phyloP scores from a whole-genome alignment of 2,329 filamentous ascomycete genomes.

The Simplicillium sp. region DNA sequence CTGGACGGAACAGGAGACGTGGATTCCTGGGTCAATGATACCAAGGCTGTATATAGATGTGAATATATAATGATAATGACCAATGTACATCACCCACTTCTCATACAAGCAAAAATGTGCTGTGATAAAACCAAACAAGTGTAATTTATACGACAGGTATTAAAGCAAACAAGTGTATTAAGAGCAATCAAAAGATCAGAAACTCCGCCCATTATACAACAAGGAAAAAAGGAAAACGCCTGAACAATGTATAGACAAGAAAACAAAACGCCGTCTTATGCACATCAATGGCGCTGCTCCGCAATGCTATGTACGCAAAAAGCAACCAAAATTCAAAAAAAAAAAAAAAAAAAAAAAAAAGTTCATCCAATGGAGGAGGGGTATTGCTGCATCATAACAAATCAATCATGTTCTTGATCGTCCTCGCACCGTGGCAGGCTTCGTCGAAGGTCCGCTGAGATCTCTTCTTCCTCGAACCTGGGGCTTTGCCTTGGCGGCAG shows the following conservation, averaged over 20 bases:
- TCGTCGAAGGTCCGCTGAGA: background rate
- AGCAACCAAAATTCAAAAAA: background rate
- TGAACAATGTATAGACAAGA: slow-evolving; percentile 1
- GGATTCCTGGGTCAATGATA: slow-evolving; percentile 43
- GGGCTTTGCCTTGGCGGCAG: slow-evolving; percentile 38
- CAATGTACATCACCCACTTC: too few species aligned
- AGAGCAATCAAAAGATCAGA: too few species aligned
- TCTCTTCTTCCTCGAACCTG: background rate
- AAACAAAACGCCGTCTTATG: slow-evolving; percentile 3
- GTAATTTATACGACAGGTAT: too few species aligned
- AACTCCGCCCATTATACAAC: too few species aligned
- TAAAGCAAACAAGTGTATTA: too few species aligned
- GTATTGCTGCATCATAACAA: background rate
- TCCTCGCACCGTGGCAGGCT: background rate
- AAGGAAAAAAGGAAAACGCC: background rate
- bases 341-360: slow-evolving; percentile 4
- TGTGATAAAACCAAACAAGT: too few species aligned
- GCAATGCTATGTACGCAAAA: background rate
- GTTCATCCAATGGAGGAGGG: slow-evolving; percentile 1
- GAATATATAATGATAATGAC: too few species aligned
- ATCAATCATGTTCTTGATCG: background rate
- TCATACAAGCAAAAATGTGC: too few species aligned
- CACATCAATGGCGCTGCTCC: background rate
- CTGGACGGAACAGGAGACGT: slow-evolving; percentile 54
- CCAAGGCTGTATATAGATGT: background rate